Evolutionary conservation across 169 alveolate genomes (phyloP).

Genomic region (Cryptosporidium meleagridis): DNA sequence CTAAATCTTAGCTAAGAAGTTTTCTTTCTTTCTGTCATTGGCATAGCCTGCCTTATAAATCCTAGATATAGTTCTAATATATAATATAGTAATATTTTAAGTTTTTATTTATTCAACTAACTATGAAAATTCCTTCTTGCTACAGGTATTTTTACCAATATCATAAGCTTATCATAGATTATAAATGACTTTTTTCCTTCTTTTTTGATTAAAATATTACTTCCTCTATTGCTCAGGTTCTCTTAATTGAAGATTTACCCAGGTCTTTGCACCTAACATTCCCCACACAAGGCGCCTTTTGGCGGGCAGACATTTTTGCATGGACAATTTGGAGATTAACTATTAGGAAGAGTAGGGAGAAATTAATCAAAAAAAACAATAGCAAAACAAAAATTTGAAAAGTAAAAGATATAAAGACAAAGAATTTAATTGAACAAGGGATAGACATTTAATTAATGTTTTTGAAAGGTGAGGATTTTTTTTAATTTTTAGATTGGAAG

Average conservation of each 20-base stretch:
- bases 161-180: neutral
- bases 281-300: conserved; percentile 21
- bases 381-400: neutral
- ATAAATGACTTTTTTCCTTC: neutral
- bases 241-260: neutral
- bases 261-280: neutral
- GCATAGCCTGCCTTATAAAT: neutral
- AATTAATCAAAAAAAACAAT: neutral
- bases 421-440: too few relatives aligned
- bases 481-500: too few relatives aligned
- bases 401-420: neutral
- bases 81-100: too few relatives aligned
- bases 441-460: neutral
- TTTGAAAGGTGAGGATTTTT: too few relatives aligned
- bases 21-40: too few relatives aligned
- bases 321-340: conserved; percentile 24
- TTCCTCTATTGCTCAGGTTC: neutral
- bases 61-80: neutral
- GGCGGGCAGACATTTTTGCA: conserved; percentile 5
- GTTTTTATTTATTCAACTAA: neutral
- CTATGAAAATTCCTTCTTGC: too few relatives aligned
- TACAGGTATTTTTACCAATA: too few relatives aligned
- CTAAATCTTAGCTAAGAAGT: neutral
- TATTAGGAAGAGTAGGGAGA: neutral
- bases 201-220: neutral